A percentile compares a stretch with the other conserved stretches of the same genome.
Evolutionary conservation across 2,329 filamentous ascomycete species (phyloP).

Genomic region (Onygenales sp.): DNA sequence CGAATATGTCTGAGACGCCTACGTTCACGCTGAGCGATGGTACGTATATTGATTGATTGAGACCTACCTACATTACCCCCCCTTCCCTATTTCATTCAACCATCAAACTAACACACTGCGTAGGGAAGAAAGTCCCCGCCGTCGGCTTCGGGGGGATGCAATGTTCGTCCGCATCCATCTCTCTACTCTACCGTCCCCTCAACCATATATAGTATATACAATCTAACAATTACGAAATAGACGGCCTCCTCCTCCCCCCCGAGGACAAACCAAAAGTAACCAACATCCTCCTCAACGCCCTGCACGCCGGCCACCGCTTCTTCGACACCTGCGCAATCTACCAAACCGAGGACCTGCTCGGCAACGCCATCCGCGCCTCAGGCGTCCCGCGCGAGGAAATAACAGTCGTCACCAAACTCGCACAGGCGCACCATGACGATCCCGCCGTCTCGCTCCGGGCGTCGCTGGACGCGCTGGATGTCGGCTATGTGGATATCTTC

Average conservation of each 20-base stretch:
- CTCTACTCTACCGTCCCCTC: too few species aligned
- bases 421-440: background rate
- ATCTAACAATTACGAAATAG: background rate
- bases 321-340: background rate
- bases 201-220: background rate
- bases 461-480: background rate
- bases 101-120: background rate
- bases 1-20: too few species aligned
- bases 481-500: background rate
- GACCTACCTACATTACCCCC: too few species aligned
- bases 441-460: background rate
- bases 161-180: background rate
- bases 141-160: background rate
- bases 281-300: background rate
- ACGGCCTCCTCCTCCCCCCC: background rate
- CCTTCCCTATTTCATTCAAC: background rate
- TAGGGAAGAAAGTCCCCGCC: background rate
- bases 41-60: too few species aligned
- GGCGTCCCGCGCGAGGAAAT: background rate
- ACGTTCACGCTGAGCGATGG: background rate
- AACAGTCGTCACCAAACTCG: background rate
- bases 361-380: background rate
- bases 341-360: background rate
- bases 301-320: background rate
- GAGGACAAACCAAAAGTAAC: background rate